These are phyloP conservation scores for Holtermannia corniformis DNA, from an alignment of 768 basidiomycete genomes.

Conservation along the genomic window DNA sequence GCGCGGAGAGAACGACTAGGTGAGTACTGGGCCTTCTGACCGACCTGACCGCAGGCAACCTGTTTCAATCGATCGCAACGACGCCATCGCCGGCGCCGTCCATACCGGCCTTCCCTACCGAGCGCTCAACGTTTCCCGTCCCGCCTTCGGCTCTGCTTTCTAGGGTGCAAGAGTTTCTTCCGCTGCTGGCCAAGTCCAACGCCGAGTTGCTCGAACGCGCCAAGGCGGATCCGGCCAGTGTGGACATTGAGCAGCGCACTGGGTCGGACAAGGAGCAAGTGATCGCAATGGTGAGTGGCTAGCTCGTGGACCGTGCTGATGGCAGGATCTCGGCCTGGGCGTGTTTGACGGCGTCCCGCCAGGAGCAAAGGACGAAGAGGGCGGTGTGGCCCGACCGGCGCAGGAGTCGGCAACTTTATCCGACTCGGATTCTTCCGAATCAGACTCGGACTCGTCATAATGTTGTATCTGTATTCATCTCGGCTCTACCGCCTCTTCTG, in stretches of 20 bases:
- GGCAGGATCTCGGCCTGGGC: conserved; percentile 27
- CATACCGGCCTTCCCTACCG: background rate
- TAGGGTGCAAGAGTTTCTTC: conserved; percentile 22
- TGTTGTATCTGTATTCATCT: background rate
- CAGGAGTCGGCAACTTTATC: no score
- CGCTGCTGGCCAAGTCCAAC: conserved; percentile 20
- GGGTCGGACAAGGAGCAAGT: conserved; percentile 13
- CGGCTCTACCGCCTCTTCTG: background rate
- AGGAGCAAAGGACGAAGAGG: background rate
- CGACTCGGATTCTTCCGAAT: background rate
- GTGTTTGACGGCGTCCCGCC: conserved; percentile 14
- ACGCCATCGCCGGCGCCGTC: background rate
- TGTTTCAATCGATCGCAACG: background rate
- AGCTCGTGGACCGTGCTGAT: background rate
- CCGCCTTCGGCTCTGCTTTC: conserved; percentile 3
- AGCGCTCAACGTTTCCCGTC: background rate
- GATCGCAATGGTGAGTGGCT: conserved; percentile 26
- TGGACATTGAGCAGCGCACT: conserved; percentile 24
- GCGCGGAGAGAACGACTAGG: conserved; percentile 21
- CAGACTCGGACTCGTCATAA: background rate
- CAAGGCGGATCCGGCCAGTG: conserved; percentile 15
- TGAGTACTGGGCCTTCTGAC: conserved; percentile 1
- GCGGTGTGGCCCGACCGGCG: background rate
- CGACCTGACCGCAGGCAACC: conserved; percentile 1
- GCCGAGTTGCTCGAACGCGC: conserved; percentile 13